Base-by-base conservation (phyloP, 768 basidiomycete species). In the Termitomyces sp. region DNA sequence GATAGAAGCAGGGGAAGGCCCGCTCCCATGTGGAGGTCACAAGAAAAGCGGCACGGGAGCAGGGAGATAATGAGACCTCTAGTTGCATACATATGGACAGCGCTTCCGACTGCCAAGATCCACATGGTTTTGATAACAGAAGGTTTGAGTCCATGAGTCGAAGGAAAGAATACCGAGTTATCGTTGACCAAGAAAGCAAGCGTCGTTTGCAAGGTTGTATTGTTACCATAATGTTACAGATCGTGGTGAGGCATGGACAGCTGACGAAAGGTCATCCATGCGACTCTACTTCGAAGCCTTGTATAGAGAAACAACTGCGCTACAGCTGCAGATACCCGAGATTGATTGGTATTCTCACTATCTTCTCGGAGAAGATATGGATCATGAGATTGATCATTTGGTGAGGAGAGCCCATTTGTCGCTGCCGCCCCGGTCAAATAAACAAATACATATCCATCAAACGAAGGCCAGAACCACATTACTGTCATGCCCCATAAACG, bases 401-500 rank as follows among this genome's bases (percentile, higher is more conserved):
- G 42, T 20, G 9, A 7, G 7, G 14, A 12, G 12, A n/a, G 4
- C 29, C 8, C 29, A 31, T 31, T 8, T 31, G 29, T 13, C 34
- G 4, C 34, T 4, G 32, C 10, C 32, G 31, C 31, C 34, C 13
- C 1, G 9, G 43, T 44, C 22, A 47, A 29, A 20, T 48, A 48
- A 47, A 47, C 9, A 29, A 31, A 48, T 4, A 48, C n/a, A 41
- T 20, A 41, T 41, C 39, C n/a, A 26, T 31, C 46, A 46, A 46
- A 29, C 46, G 18, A n/a, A 47, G 31, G 5, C 31, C 14, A n/a
- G n/a, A n/a, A n/a, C n/a, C n/a, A n/a, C n/a, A 16, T 10, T 26
- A 32, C 31, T 31, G 14, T 14, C 12, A 87, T 87, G 86, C 86
- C 86, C 42, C 86, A 87, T 67, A 87, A 87, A 72, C 78, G 78